Evolutionary conservation across 768 basidiomycete species (phyloP), one percentile per base, ranked within the genome.

Genomic region (Podaxis sp.): DNA sequence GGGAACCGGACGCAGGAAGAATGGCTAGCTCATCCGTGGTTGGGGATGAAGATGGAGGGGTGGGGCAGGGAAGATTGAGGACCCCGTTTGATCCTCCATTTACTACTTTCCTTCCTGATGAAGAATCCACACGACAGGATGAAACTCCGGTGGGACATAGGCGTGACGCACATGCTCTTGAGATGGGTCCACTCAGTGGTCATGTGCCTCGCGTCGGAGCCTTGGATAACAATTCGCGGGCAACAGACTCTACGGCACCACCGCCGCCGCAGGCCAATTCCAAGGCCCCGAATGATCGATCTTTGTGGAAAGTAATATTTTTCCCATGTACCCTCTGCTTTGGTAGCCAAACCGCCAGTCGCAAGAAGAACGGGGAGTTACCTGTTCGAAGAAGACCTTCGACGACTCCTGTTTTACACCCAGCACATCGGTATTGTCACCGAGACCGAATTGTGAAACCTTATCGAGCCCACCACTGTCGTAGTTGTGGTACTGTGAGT

Each of bases 401-500:
- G 2, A 73, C 66, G 40, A 74, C 73, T 11, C 76, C 80, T 2
- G 74, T 87, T 2, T 76, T 93, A 36, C 72, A 79, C 3, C 87
- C 88, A 17, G 84, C 85, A 59, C 79, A 87, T 69, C 78, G 92
- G 48, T 93, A 90, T 71, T 94, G 92, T 70, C 64, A 66, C 3
- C 74, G 71, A 8, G 91, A 92, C 64, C 79, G 75, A 26, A 79
- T 93, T 48, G 74, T 90, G 57, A 94, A 93, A 71, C 93, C 93
- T 0, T 81, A 84, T 63, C 74, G 92, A 46, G 74, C 90, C 9
- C 93, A 95, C 73, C 93, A 95, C 71, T 95, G 93, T 73, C 79
- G 90, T 38, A 76, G 77, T 44, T 95, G 93, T 76, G 93, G 90
- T n/a, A 92, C 86, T 11, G 91, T 92, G 65, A 69, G 88, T 78